Base-by-base conservation (phyloP, 768 basidiomycete species). In the Phaeotremella fagi region DNA sequence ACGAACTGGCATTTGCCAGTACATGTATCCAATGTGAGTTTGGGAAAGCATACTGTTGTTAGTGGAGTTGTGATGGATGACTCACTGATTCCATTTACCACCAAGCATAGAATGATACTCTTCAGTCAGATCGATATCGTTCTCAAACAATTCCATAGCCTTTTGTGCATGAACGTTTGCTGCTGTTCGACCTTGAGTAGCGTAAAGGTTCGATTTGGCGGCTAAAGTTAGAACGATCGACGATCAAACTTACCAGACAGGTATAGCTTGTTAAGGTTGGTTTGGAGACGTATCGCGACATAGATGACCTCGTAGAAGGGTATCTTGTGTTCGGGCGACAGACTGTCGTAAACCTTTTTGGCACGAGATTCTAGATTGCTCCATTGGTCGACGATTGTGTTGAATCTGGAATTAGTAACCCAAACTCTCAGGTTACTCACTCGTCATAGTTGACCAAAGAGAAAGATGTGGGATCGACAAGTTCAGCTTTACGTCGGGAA, bases 241-340 rank as follows among this genome's bases (percentile, higher is more conserved):
- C n/a, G n/a, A n/a, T n/a, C n/a, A n/a, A n/a, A n/a, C n/a, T n/a
- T n/a, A n/a, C n/a, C n/a, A n/a, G 77, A 73, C 25, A 86, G 77
- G 62, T 82, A 77, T 78, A 86, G 78, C 53, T 79, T 78, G 16
- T 78, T 80, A 24, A 85, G 67, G 44, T 82, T 85, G 43, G 78
- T 74, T 57, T 81, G 82, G 60, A 85, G 82, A 27, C 83, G 82
- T 20, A 31, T 16, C 48, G 41, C 22, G 22, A 50, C 23, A 16
- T 45, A 26, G 1, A 88, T 79, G n/a, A 83, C 77, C 66, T 88
- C 79, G 80, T 82, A 86, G 76, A 82, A 87, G 0, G 85, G 80
- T 1, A 83, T 77, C 60, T 84, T 76, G 52, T 72, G 77, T 1
- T 61, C 76, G 16, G 73, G 53, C 0, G 80, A 69, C 4, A 86